These are phyloP conservation scores for Cordia subcordata DNA, from an alignment of 257 asterid species.

Conservation along the genomic window DNA sequence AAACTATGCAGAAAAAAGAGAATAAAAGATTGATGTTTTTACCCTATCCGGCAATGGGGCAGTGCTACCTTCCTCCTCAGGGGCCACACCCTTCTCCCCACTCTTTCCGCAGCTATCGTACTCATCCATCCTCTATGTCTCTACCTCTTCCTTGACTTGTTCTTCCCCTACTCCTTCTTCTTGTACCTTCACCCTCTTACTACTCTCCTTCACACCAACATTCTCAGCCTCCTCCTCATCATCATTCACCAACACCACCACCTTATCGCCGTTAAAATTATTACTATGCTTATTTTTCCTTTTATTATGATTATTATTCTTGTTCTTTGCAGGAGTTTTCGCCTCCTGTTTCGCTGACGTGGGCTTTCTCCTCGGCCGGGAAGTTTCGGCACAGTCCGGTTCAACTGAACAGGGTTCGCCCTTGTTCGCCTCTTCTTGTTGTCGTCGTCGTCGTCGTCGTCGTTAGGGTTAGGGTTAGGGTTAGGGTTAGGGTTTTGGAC, in stretches of 20 bases:
- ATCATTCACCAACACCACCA: conserved; percentile 18
- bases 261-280: background rate
- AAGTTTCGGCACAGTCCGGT: conserved; percentile 8
- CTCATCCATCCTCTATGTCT: conserved; percentile 35
- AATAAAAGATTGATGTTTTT: background rate
- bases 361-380: background rate
- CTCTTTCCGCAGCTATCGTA: conserved; percentile 40
- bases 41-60: conserved; percentile 92
- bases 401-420: conserved; percentile 11
- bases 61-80: conserved; percentile 67
- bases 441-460: conserved; percentile 10
- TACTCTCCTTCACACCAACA: conserved; percentile 27
- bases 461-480: background rate
- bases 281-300: conserved; percentile 3
- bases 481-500: too few relatives aligned
- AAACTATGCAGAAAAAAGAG: background rate
- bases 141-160: conserved; percentile 25
- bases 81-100: conserved; percentile 57
- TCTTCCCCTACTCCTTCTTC: conserved; percentile 12
- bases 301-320: background rate
- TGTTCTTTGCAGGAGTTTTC: conserved; percentile 11
- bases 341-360: conserved; percentile 14
- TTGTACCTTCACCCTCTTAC: conserved; percentile 4
- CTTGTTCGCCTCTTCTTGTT: too few relatives aligned
- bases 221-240: conserved; percentile 10